Evolutionary conservation across 2,329 filamentous ascomycete species (phyloP), one percentile per base, ranked within the genome.

Genomic region (Colletotrichum lindemuthianum): DNA sequence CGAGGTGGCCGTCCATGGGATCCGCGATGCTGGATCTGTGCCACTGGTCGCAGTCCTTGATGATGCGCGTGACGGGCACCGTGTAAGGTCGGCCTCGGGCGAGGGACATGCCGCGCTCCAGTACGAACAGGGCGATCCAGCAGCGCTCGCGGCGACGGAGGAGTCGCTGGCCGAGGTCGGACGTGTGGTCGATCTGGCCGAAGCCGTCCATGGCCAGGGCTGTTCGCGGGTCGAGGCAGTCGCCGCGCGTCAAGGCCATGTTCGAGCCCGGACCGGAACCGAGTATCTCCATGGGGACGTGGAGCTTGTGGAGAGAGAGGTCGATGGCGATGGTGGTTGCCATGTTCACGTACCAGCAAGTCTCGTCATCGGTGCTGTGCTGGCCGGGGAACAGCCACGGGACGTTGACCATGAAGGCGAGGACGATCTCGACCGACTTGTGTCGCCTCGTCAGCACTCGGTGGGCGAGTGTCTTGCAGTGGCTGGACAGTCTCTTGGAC

Each of bases 331-430:
- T 87, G 1, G 88, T 89, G 9, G 90, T 79, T 1, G 90, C 90
- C 77, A 90, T 88, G 2, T 89, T 86, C 58, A 92, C 86, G 69
- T 91, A 92, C 45, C 86, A 84, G 63, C 89, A 91, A 0, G 90
- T 91, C 70, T 92, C 90, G 65, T 92, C 90, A 68, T 92, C 90
- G 9, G 88, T 88, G 73, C 87, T 89, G 70, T 90, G 87, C 63
- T 85, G 78, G 2, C 88, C 88, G 2, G 88, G 88, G 36, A 86
- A 86, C 84, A 92, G 91, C 90, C 90, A 92, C 0, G 90, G 90
- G 7, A 92, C 85, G 66, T 92, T 92, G 37, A 91, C 84, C 86
- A 92, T 90, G 71, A 92, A 92, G 0, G 88, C 90, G 1, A 92
- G 78, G 0, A 92, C 87, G 60, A 92, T 91, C 72, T 92, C 90